Conservation (phyloP, 2,329 filamentous ascomycete genomes). For the Chaetomium olivaceum region DNA sequence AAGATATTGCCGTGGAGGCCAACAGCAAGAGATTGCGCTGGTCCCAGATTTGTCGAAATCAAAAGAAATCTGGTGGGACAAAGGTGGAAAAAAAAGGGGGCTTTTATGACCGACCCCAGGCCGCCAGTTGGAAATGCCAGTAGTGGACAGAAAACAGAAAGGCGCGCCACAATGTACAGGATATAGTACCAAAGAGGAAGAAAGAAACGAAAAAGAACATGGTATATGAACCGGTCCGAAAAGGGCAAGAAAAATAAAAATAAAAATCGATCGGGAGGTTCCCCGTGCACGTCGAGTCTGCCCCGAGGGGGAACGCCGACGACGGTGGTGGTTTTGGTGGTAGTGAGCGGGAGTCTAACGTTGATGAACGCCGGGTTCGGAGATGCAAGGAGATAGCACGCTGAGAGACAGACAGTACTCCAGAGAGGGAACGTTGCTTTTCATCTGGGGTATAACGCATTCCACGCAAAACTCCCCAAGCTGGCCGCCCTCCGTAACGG, state of each 20-base stretch:
- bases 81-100: constrained; percentile 9
- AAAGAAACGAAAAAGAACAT: constrained; percentile 4
- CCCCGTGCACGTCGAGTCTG: not conserved
- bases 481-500: not conserved
- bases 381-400: not conserved
- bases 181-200: constrained; percentile 6
- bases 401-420: not conserved
- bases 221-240: constrained; percentile 15
- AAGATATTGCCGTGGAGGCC: not conserved
- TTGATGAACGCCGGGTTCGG: constrained; percentile 8
- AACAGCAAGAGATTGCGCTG: not conserved
- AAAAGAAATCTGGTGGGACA: constrained; percentile 9
- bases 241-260: not conserved
- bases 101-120: constrained; percentile 25
- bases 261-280: not conserved
- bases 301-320: not conserved
- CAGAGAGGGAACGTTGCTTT: not conserved
- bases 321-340: not conserved
- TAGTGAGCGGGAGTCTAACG: not conserved
- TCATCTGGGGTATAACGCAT: constrained; percentile 1
- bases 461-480: not conserved
- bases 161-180: constrained; percentile 17
- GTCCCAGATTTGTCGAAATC: constrained; percentile 3
- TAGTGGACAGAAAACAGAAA: constrained; percentile 2
- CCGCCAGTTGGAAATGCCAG: constrained; percentile 21